Conservation (phyloP, 169 alveolate genomes). For the Theileria sp. region DNA sequence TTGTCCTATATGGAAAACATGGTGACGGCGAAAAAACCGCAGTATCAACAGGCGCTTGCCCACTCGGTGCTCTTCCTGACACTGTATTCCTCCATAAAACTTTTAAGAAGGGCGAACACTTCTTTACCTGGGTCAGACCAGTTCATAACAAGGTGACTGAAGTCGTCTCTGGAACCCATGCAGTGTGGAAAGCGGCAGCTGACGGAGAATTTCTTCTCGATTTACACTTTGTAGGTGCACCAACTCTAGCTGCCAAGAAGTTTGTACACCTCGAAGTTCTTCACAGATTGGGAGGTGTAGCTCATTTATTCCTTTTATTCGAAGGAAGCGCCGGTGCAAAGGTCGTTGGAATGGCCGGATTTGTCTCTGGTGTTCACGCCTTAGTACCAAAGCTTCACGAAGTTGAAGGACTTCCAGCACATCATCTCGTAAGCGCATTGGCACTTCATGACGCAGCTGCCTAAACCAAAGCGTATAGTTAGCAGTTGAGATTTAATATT, state of each 20-base stretch:
- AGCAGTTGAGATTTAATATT: too few relatives aligned
- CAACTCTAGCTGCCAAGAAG: neutral
- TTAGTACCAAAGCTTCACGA: neutral
- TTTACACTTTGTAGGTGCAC: neutral
- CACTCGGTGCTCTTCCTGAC: neutral
- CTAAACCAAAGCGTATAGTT: neutral
- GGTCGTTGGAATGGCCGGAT: neutral
- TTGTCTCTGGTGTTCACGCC: neutral
- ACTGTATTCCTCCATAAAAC: constrained; percentile 1
- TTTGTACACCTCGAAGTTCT: constrained; percentile 1
- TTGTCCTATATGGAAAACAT: neutral
- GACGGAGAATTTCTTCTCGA: neutral
- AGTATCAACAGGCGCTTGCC: neutral
- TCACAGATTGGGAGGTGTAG: neutral
- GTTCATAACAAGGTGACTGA: neutral
- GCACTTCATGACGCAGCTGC: neutral
- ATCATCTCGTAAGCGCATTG: neutral
- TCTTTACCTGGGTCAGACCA: constrained; percentile 9
- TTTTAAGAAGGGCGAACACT: neutral
- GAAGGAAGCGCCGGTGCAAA: neutral
- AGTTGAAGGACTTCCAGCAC: neutral
- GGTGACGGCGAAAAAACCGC: neutral
- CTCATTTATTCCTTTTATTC: neutral
- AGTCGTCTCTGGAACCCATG: neutral
- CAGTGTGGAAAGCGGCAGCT: neutral